Evolutionary conservation across 179 eudicot genomes (phyloP).

Genomic region (Silene vulgaris): DNA sequence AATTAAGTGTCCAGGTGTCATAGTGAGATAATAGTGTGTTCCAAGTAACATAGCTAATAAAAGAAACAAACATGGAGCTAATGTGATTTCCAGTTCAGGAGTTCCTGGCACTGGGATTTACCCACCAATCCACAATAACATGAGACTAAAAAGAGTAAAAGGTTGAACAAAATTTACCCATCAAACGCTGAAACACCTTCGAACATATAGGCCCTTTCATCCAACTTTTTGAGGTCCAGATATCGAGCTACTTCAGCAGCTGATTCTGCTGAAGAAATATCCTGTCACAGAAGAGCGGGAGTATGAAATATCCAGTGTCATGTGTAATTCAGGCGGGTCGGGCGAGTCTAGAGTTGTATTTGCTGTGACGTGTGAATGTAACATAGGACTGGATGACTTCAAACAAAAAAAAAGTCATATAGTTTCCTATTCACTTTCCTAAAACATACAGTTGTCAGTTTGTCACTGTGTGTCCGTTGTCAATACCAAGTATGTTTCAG

Average conservation of each 20-base stretch:
- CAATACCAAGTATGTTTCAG: background rate
- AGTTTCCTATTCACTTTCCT: background rate
- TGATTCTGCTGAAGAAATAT: constrained; percentile 74
- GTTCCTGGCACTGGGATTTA: background rate
- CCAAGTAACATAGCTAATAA: no score
- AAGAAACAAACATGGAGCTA: no score
- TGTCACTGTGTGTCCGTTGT: background rate
- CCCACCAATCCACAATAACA: background rate
- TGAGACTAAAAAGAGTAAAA: background rate
- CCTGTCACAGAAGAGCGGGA: constrained; percentile 35
- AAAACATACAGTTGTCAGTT: background rate
- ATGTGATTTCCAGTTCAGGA: no score
- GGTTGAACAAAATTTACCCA: constrained; percentile 46
- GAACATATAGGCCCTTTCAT: constrained; percentile 78
- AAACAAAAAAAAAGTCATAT: background rate
- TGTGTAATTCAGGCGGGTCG: no score
- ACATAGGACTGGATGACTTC: background rate
- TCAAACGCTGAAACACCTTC: constrained; percentile 85
- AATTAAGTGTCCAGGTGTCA: no score
- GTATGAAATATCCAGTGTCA: no score
- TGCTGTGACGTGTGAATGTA: no score
- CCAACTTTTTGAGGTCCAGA: constrained; percentile 84
- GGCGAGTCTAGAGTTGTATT: no score
- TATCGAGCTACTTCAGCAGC: constrained; percentile 85
- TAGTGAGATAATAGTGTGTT: no score